Evolutionary conservation across 805 yeast genomes (phyloP).

Genomic region (Saturnispora saitoi): DNA sequence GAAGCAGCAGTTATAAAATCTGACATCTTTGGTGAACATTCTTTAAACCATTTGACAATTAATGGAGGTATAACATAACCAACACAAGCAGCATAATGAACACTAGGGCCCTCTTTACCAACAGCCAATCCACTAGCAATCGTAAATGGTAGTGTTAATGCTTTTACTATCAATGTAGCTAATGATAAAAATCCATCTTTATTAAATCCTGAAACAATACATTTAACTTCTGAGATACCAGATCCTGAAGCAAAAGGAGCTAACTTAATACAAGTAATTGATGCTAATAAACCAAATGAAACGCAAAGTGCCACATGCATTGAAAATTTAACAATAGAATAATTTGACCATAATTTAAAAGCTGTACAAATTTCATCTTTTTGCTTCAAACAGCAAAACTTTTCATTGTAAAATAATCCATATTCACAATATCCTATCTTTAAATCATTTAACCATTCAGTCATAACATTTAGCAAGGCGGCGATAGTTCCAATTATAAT

Average conservation of each 20-base stretch:
- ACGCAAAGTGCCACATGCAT: conserved; percentile 53
- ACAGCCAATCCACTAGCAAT: conserved; percentile 89
- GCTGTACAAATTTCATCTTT: conserved; percentile 41
- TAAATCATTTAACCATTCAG: conserved; percentile 78
- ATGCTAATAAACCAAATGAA: conserved; percentile 54
- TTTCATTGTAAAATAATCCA: conserved; percentile 59
- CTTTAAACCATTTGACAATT: conserved; percentile 34
- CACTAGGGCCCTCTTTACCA: conserved; percentile 98
- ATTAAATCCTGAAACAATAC: conserved; percentile 84
- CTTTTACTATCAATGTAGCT: conserved; percentile 65
- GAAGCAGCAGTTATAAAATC: conserved; percentile 82
- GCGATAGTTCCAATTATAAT: conserved; percentile 74
- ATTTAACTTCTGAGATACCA: conserved; percentile 94
- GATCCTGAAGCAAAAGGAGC: conserved; percentile 96
- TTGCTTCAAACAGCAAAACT: conserved; percentile 77
- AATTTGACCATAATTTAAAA: conserved; percentile 63
- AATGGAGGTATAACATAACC: conserved; percentile 68
- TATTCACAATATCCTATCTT: conserved; percentile 70
- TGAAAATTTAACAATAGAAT: conserved; percentile 40
- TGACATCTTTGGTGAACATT: conserved; percentile 35
- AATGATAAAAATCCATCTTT: conserved; percentile 69
- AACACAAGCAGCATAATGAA: conserved; percentile 96
- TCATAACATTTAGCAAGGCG: conserved; percentile 67
- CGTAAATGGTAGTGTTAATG: conserved; percentile 77
- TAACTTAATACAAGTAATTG: conserved; percentile 54